Evolutionary conservation across 305 asterid genomes (phyloP).

Genomic region (Lippia alba): DNA sequence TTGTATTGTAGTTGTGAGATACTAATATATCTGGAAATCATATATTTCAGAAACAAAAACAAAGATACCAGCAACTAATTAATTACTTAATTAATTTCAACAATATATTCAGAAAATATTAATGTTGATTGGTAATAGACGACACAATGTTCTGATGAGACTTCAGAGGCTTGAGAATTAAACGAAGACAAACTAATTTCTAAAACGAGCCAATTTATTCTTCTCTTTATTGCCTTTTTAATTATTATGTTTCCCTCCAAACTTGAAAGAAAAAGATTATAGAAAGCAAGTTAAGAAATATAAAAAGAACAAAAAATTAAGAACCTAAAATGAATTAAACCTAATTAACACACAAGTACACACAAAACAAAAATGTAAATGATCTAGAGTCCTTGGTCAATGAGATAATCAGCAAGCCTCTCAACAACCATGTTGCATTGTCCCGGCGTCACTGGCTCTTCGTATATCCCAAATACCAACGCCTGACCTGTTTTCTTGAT

Average conservation of each 20-base stretch:
- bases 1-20: neutral
- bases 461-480: constrained; percentile 40
- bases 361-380: neutral
- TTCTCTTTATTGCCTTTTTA: constrained; percentile 13
- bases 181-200: no score
- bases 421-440: constrained; percentile 51
- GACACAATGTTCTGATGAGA: no score
- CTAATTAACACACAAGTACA: neutral
- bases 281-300: neutral
- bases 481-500: constrained; percentile 48
- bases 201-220: no score
- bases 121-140: no score
- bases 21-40: neutral
- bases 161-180: no score
- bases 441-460: constrained; percentile 49
- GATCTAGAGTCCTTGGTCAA: constrained; percentile 42
- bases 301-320: no score
- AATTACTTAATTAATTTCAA: no score
- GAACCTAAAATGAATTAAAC: neutral
- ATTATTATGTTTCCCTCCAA: neutral
- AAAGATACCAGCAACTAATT: no score
- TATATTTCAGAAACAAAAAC: no score
- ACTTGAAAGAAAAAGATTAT: neutral
- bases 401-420: constrained; percentile 47
- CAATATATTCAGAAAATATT: no score